Evolutionary conservation across 2,329 filamentous ascomycete genomes (phyloP).

Genomic region (Nannizziopsis barbatae): DNA sequence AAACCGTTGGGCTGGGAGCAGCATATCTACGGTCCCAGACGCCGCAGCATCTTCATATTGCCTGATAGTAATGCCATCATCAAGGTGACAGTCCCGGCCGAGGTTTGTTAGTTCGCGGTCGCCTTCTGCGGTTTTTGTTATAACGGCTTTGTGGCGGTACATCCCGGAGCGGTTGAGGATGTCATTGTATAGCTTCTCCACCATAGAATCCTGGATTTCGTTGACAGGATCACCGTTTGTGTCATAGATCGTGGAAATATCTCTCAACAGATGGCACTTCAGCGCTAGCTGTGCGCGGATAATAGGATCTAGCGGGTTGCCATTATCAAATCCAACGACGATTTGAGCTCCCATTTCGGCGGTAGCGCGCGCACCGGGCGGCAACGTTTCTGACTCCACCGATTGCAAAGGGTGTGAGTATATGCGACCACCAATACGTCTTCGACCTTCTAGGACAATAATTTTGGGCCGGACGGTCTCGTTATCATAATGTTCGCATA

Average conservation of each 20-base stretch:
- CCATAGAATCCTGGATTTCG: constrained; percentile 62
- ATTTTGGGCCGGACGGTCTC: constrained; percentile 60
- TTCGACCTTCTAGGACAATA: constrained; percentile 73
- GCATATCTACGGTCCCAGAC: constrained; percentile 41
- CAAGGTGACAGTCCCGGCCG: constrained; percentile 63
- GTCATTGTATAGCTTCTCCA: constrained; percentile 90
- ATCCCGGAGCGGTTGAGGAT: constrained; percentile 82
- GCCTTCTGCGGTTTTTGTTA: constrained; percentile 64
- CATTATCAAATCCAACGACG: constrained; percentile 89
- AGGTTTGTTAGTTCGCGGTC: constrained; percentile 71
- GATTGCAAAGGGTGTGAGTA: constrained; percentile 67
- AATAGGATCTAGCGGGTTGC: constrained; percentile 85
- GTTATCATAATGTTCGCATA: constrained; percentile 68
- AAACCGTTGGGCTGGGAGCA: constrained; percentile 35
- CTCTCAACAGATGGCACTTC: constrained; percentile 69
- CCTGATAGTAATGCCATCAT: constrained; percentile 59
- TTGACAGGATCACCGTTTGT: constrained; percentile 54
- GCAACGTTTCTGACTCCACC: constrained; percentile 44
- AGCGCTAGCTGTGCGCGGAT: constrained; percentile 82
- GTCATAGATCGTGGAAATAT: constrained; percentile 82
- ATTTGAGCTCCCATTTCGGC: constrained; percentile 98
- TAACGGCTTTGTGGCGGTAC: constrained; percentile 68
- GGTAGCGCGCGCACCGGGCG: constrained; percentile 54
- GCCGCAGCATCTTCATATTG: constrained; percentile 60
- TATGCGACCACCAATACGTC: constrained; percentile 79